Evolutionary conservation across 2,329 filamentous ascomycete species (phyloP).

Genomic region (Zymoseptoria pseudotritici): DNA sequence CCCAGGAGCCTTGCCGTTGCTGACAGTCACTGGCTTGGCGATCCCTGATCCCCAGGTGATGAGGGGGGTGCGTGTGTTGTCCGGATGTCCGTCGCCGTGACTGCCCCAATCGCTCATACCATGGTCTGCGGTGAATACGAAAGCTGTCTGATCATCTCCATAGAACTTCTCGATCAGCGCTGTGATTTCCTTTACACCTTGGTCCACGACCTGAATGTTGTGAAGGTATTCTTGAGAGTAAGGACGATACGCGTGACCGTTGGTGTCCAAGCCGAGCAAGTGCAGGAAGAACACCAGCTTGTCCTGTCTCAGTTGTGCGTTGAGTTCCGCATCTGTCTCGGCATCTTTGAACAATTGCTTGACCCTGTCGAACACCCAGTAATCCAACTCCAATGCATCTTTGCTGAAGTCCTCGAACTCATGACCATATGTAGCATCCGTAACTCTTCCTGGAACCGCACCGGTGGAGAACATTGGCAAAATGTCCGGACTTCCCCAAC

Average conservation of each 20-base stretch:
- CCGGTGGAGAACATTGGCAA: conserved; percentile 94
- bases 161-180: conserved; percentile 82
- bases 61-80: conserved; percentile 90
- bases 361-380: conserved; percentile 93
- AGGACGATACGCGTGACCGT: conserved; percentile 75
- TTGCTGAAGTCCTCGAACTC: conserved; percentile 87
- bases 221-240: conserved; percentile 93
- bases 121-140: conserved; percentile 94
- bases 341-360: conserved; percentile 79
- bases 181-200: conserved; percentile 78
- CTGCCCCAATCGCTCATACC: conserved; percentile 99
- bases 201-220: conserved; percentile 90
- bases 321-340: conserved; percentile 66
- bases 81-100: conserved; percentile 92
- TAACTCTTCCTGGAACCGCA: conserved; percentile 78
- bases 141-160: conserved; percentile 72
- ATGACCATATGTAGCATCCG: conserved; percentile 74
- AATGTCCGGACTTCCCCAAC: conserved; percentile 97
- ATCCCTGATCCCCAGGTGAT: conserved; percentile 92
- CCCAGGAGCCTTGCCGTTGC: conserved; percentile 58
- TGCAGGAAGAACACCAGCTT: conserved; percentile 94
- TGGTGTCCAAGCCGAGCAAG: conserved; percentile 83
- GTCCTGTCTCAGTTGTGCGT: conserved; percentile 66
- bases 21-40: conserved; percentile 58
- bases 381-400: conserved; percentile 72